phyloP scores from a whole-genome alignment of 2,329 filamentous ascomycete genomes.

The Colletotrichum sp. region DNA sequence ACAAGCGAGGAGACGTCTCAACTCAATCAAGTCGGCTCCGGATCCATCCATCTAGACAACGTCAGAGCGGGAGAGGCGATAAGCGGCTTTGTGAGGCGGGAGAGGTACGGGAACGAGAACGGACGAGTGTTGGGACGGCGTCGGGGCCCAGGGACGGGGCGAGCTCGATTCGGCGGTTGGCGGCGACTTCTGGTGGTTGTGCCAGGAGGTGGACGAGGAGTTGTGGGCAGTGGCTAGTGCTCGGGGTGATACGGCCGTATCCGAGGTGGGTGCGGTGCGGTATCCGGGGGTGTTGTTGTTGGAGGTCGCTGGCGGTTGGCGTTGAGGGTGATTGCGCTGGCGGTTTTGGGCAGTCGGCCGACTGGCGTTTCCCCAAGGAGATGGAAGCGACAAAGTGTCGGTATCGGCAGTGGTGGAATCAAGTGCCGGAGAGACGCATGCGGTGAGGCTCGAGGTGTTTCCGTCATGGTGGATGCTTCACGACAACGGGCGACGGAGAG shows the following conservation, averaged over 20 bases:
- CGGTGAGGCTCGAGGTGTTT: not conserved
- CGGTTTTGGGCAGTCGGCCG: not conserved
- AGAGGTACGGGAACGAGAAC: not conserved
- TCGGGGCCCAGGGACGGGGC: not conserved
- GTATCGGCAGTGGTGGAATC: not conserved
- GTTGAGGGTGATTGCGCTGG: not conserved
- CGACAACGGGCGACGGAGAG: not conserved
- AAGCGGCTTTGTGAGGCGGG: not conserved
- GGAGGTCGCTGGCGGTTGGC: not conserved
- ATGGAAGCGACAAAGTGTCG: not conserved
- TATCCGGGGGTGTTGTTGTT: not conserved
- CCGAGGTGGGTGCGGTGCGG: not conserved
- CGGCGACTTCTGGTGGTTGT: not conserved
- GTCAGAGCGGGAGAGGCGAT: not conserved
- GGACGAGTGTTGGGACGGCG: not conserved
- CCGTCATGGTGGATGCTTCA: not conserved
- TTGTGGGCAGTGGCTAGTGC: not conserved
- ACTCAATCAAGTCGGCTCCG: not conserved
- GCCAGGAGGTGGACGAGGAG: not conserved
- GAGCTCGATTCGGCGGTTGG: not conserved
- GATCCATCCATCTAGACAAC: not conserved
- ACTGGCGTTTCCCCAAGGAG: not conserved
- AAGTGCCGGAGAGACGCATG: not conserved
- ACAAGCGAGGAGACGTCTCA: not conserved
- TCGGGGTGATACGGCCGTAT: constrained; percentile 2